Conservation (phyloP, 1,284 basidiomycete species). For the Cryptococcus sp. region DNA sequence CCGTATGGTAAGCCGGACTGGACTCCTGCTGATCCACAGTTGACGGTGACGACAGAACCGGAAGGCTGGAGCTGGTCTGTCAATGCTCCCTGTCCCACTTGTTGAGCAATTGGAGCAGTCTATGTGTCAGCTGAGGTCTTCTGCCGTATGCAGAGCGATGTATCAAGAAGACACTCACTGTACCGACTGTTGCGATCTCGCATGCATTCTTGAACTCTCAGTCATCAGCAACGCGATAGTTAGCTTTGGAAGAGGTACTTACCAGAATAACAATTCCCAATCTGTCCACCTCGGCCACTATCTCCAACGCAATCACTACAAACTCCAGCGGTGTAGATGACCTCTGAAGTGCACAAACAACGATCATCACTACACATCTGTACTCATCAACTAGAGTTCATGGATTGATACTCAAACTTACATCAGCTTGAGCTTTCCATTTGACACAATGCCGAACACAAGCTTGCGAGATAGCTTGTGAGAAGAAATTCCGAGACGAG, state of each 20-base stretch:
- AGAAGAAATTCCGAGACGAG: constrained; percentile 11
- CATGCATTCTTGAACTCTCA: constrained; percentile 3
- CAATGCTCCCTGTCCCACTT: too few species aligned
- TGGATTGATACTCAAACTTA: constrained; percentile 5
- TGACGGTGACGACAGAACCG: too few species aligned
- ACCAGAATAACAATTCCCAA: constrained; percentile 1
- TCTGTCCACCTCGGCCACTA: not conserved
- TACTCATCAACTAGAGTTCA: not conserved
- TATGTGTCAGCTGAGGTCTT: too few species aligned
- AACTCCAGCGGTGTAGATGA: constrained; percentile 6
- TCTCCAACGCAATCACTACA: constrained; percentile 20
- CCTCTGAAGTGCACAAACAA: constrained; percentile 22
- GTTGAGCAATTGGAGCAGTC: too few species aligned
- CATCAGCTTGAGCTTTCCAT: constrained; percentile 12
- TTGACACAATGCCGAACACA: constrained; percentile 8
- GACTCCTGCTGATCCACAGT: too few species aligned
- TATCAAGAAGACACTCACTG: not conserved
- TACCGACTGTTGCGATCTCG: not conserved
- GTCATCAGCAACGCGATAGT: not conserved
- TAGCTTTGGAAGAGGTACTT: not conserved
- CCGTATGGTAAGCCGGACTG: too few species aligned
- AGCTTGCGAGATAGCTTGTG: not conserved
- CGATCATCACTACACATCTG: constrained; percentile 19
- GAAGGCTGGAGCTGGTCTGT: too few species aligned
- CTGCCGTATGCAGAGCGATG: too few species aligned